phyloP scores from a whole-genome alignment of 2,329 filamentous ascomycete species.

The Beauveria asiatica region DNA sequence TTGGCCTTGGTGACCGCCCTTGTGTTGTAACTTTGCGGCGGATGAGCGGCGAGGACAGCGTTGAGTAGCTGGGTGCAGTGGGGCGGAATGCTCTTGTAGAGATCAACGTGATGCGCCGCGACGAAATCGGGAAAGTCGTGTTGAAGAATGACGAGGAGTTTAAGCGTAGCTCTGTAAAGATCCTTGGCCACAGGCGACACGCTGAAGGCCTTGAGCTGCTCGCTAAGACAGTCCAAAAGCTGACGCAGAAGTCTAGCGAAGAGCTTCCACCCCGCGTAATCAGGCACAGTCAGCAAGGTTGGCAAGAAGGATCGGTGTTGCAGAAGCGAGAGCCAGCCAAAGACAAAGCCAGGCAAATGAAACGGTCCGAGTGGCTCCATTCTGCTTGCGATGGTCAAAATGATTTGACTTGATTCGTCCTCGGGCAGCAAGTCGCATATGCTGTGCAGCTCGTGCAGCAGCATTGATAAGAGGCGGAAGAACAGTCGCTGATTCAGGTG shows the following conservation, averaged over 20 bases:
- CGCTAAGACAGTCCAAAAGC: slow-evolving; percentile 65
- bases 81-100: slow-evolving; percentile 73
- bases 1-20: slow-evolving; percentile 58
- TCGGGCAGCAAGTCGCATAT: slow-evolving; percentile 50
- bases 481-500: slow-evolving; percentile 83
- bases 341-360: slow-evolving; percentile 73
- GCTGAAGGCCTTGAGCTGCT: slow-evolving; percentile 67
- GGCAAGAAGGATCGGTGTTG: slow-evolving; percentile 82
- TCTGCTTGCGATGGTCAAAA: slow-evolving; percentile 61
- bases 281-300: slow-evolving; percentile 58
- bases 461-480: slow-evolving; percentile 76
- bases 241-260: slow-evolving; percentile 67
- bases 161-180: slow-evolving; percentile 74
- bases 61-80: slow-evolving; percentile 86
- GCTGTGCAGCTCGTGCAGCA: slow-evolving; percentile 65
- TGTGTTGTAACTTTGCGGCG: slow-evolving; percentile 54
- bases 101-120: slow-evolving; percentile 72
- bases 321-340: slow-evolving; percentile 74
- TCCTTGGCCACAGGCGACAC: slow-evolving; percentile 65
- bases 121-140: slow-evolving; percentile 95
- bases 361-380: slow-evolving; percentile 68
- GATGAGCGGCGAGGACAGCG: slow-evolving; percentile 74
- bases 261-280: slow-evolving; percentile 64
- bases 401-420: slow-evolving; percentile 58
- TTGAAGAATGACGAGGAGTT: slow-evolving; percentile 75